Conservation (phyloP, 441 rosid genomes). For the Euphorbia schlechtendalii region DNA sequence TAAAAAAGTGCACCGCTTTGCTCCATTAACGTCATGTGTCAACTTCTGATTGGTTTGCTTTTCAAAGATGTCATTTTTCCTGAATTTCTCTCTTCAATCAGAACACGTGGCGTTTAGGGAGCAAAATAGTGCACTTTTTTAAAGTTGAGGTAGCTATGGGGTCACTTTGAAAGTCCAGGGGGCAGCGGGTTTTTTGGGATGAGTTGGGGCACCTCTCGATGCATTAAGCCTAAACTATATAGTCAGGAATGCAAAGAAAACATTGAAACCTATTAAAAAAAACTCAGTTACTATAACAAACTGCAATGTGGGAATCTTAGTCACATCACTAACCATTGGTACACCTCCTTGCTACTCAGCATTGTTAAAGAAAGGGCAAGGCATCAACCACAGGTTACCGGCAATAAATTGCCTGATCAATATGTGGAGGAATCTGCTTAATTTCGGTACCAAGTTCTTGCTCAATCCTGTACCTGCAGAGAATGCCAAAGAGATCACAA, state of each 20-base stretch:
- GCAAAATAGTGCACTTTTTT: no score
- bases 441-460: constrained; percentile 99
- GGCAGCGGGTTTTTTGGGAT: no score
- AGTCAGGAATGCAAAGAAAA: not conserved
- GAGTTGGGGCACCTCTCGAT: no score
- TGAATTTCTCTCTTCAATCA: no score
- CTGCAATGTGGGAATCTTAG: not conserved
- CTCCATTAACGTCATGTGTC: no score
- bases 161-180: no score
- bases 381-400: constrained; percentile 36
- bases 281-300: not conserved
- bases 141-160: no score
- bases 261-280: not conserved
- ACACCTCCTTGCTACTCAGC: constrained; percentile 19
- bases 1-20: constrained; percentile 16
- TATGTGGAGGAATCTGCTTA: constrained; percentile 97
- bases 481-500: not conserved
- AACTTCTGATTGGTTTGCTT: no score
- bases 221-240: no score
- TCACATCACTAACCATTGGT: constrained; percentile 35
- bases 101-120: no score
- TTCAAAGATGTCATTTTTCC: no score
- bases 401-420: constrained; percentile 94
- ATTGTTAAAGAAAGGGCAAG: constrained; percentile 12
- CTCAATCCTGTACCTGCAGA: constrained; percentile 89